Percentiles rank a stretch among this genome's conserved stretches.
Conservation (phyloP, 331 rosid genomes). For the Ulmus americana region DNA sequence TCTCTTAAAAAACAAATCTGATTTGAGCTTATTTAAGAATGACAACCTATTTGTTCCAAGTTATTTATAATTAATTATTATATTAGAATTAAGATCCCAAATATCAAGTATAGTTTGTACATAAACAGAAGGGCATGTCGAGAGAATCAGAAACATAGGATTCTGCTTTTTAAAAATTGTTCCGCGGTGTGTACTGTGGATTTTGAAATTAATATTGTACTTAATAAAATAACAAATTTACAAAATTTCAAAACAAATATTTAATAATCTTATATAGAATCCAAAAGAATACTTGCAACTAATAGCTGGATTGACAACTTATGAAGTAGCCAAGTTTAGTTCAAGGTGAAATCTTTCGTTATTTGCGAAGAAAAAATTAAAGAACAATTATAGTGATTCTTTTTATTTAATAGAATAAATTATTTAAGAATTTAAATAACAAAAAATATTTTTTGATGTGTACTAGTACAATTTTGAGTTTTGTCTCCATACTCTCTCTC, state of each 20-base stretch:
- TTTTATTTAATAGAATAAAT: too few species aligned
- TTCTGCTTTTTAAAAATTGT: neutral
- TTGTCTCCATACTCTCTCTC: too few species aligned
- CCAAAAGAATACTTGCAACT: neutral
- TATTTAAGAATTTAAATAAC: too few species aligned
- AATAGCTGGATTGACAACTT: neutral
- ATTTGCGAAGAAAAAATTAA: too few species aligned
- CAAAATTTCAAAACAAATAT: neutral
- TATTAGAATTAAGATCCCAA: slow-evolving; percentile 27
- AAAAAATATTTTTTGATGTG: too few species aligned
- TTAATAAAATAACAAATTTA: neutral
- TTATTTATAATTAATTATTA: neutral
- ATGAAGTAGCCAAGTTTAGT: too few species aligned
- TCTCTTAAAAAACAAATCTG: neutral
- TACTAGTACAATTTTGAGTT: too few species aligned
- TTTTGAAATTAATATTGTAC: neutral
- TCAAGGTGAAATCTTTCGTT: too few species aligned
- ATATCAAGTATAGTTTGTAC: slow-evolving; percentile 17
- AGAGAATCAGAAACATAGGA: slow-evolving; percentile 20
- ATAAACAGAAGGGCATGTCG: slow-evolving; percentile 21
- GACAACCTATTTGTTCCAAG: slow-evolving; percentile 16
- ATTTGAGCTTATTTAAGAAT: slow-evolving; percentile 15
- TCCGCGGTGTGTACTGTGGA: neutral
- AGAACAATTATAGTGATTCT: too few species aligned
- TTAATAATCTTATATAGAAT: neutral